phyloP scores from a whole-genome alignment of 2,329 filamentous ascomycete genomes.

The Fusarium nodosum region DNA sequence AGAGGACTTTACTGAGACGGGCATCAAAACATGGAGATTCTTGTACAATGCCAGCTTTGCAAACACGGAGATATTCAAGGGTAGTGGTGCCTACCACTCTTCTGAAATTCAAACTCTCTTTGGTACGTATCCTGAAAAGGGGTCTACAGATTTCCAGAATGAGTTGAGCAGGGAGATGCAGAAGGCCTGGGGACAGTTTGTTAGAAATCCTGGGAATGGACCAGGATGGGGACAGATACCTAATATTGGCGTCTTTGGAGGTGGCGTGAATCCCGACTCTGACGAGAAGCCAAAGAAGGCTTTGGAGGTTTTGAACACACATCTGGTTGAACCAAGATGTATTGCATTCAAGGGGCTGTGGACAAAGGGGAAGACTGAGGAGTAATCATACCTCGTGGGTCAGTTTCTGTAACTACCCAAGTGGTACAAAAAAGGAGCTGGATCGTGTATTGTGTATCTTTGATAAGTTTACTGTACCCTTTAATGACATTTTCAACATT shows the following conservation, averaged over 20 bases:
- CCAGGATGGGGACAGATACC: slow-evolving; percentile 48
- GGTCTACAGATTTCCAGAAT: slow-evolving; percentile 40
- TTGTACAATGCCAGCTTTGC: slow-evolving; percentile 64
- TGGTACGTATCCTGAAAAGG: slow-evolving; percentile 50
- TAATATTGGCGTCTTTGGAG: slow-evolving; percentile 46
- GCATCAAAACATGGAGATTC: slow-evolving; percentile 60
- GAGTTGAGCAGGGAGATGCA: slow-evolving; percentile 46
- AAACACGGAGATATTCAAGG: slow-evolving; percentile 58
- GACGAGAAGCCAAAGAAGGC: background rate
- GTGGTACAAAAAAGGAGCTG: background rate
- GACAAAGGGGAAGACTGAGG: slow-evolving; percentile 8
- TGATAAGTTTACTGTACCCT: too few relatives aligned
- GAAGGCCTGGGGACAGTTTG: slow-evolving; percentile 50
- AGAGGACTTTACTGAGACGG: slow-evolving; percentile 51
- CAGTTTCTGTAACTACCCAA: background rate
- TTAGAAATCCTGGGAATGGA: slow-evolving; percentile 45
- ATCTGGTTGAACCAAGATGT: slow-evolving; percentile 30
- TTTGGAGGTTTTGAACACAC: slow-evolving; percentile 7
- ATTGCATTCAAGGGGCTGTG: slow-evolving; percentile 4
- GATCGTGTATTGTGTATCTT: background rate
- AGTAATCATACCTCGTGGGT: background rate
- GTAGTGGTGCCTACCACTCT: slow-evolving; percentile 62
- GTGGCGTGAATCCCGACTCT: slow-evolving; percentile 33
- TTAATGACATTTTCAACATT: background rate
- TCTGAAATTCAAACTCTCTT: slow-evolving; percentile 62